These are phyloP conservation scores for Pseudogymnoascus sp. DNA, from an alignment of 2,329 filamentous ascomycete species.

Conservation along the genomic window DNA sequence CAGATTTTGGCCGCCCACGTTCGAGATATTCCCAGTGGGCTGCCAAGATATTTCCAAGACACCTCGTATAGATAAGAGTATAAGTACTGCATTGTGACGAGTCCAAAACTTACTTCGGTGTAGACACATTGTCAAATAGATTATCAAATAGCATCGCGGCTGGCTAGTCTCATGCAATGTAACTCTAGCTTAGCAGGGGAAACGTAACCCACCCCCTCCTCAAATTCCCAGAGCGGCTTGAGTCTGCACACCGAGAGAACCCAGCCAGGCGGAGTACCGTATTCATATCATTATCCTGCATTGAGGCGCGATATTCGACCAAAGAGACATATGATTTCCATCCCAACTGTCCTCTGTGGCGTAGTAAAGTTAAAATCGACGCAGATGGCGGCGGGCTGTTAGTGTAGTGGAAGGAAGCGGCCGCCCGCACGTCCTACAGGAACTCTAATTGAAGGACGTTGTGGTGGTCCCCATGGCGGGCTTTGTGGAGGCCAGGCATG, in stretches of 20 bases:
- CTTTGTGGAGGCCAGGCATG: background rate
- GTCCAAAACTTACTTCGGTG: background rate
- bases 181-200: background rate
- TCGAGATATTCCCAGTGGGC: background rate
- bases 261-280: background rate
- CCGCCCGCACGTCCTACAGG: background rate
- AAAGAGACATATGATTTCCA: background rate
- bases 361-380: background rate
- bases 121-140: background rate
- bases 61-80: background rate
- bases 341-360: background rate
- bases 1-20: background rate
- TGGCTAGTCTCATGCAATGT: slow-evolving; percentile 1
- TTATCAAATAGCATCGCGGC: background rate
- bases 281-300: background rate
- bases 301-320: background rate
- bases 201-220: background rate
- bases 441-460: background rate
- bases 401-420: background rate
- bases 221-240: background rate
- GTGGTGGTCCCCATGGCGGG: background rate
- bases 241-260: background rate
- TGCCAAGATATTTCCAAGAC: background rate
- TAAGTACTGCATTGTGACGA: background rate
- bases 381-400: background rate